Evolutionary conservation across 164 flowering plant species (phyloP), one percentile per base, ranked within the genome.

Genomic region (Aristolochia contorta): DNA sequence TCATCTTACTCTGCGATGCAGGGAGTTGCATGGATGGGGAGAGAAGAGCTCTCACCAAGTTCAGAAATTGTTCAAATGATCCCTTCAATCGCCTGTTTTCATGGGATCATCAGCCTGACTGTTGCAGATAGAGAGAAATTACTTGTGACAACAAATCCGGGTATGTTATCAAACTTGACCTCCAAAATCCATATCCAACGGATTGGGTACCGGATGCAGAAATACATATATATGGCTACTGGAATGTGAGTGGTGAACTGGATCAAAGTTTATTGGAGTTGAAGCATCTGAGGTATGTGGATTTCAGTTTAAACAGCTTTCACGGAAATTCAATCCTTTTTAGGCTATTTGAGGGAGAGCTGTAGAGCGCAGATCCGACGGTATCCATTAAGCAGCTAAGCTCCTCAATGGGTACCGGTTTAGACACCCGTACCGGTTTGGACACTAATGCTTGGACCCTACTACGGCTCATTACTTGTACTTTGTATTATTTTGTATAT

Each of bases 241-340:
- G 56, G 19, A 22, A 16, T 22, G 47, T 50, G 19, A 12, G 57
- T 3, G 70, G 70, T 14, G 20, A 49, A 25, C n/a, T 67, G 32
- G 61, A 59, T 53, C 59, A 59, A 27, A 48, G 67, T 43, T 37
- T 68, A 21, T 24, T 63, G 12, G 64, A 68, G 12, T 23, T 68
- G 25, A 59, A 58, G 32, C 21, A 68, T 18, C 50, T 67, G 18
- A 51, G 45, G 12, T 16, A 47, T 52, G 56, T 67, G 62, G 62
- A 67, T 41, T 24, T 61, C 23, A 67, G 70, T n/a, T 0, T 14
- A 6, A 67, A 67, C 27, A 10, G 16, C 51, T 67, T 61, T 45
- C 10, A 22, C 0, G 67, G 27, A 0, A 56, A 19, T 10, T 13
- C 27, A 0, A 62, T 67, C 16, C 16, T 61, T 61, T 59, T 8